These are phyloP conservation scores for Arachis stenosperma DNA, from an alignment of 306 rosid genomes.

Conservation along the genomic window DNA sequence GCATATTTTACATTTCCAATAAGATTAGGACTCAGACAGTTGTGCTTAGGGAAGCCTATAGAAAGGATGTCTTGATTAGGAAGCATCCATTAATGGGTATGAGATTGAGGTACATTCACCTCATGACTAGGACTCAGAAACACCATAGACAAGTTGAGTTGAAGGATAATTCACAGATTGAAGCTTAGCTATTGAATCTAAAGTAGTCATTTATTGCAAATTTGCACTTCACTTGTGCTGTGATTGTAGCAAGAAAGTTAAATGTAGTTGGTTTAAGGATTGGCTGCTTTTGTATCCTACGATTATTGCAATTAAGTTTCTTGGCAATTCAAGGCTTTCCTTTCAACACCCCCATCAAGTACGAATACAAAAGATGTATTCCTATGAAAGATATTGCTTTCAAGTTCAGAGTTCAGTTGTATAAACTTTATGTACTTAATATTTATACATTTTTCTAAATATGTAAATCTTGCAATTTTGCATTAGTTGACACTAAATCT, in stretches of 20 bases:
- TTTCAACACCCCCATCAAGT: background rate
- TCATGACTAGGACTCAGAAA: constrained; percentile 57
- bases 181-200: constrained; percentile 35
- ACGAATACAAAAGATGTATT: background rate
- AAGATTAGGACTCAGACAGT: constrained; percentile 82
- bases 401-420: constrained; percentile 10
- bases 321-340: constrained; percentile 8
- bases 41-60: constrained; percentile 78
- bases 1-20: constrained; percentile 78
- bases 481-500: constrained; percentile 18
- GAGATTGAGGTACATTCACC: constrained; percentile 69
- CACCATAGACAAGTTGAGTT: constrained; percentile 32
- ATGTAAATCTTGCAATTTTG: constrained; percentile 1
- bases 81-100: constrained; percentile 75
- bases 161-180: constrained; percentile 31
- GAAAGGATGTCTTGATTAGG: constrained; percentile 65
- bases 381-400: background rate
- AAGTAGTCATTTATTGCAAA: background rate
- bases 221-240: background rate
- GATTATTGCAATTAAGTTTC: constrained; percentile 5
- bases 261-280: background rate
- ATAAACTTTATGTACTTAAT: constrained; percentile 11
- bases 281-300: constrained; percentile 5
- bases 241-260: background rate
- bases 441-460: background rate